Percentiles rank a stretch among this genome's conserved stretches.
Evolutionary conservation across 169 alveolate genomes (phyloP).

Genomic region (Cryptosporidium muris): DNA sequence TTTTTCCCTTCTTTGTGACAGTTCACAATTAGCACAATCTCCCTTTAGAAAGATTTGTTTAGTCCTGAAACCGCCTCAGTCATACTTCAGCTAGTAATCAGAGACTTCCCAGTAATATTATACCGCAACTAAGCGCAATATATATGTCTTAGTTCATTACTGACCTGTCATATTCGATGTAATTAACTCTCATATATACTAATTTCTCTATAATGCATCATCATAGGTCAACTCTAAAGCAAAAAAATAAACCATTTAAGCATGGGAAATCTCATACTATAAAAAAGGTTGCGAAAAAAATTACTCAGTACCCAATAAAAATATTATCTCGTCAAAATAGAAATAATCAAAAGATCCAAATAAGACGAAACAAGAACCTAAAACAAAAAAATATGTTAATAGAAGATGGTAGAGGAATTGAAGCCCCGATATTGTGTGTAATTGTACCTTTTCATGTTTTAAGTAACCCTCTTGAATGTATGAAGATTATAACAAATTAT

Average conservation of each 20-base stretch:
- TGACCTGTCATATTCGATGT: background rate
- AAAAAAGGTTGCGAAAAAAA: background rate
- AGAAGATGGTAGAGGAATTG: background rate
- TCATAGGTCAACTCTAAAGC: conserved; percentile 39
- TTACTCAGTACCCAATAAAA: background rate
- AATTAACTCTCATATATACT: conserved; percentile 4
- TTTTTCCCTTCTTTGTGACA: too few relatives aligned
- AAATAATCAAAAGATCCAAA: conserved; percentile 44
- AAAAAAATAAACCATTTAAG: conserved; percentile 51
- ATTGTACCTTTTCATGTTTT: conserved; percentile 39
- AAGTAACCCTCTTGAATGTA: conserved; percentile 6
- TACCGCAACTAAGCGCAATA: background rate
- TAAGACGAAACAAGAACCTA: conserved; percentile 19
- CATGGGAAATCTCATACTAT: conserved; percentile 5
- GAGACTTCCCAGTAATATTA: too few relatives aligned
- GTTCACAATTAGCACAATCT: too few relatives aligned
- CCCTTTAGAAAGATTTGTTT: too few relatives aligned
- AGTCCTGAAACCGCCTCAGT: too few relatives aligned
- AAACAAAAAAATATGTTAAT: background rate
- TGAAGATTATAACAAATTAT: conserved; percentile 12
- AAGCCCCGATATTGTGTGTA: conserved; percentile 42
- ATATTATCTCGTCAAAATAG: conserved; percentile 12
- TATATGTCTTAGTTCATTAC: background rate
- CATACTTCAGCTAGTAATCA: too few relatives aligned
- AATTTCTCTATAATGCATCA: conserved; percentile 18